phyloP scores from a whole-genome alignment of 2,329 filamentous ascomycete genomes.

The Pseudogymnoascus sp. region DNA sequence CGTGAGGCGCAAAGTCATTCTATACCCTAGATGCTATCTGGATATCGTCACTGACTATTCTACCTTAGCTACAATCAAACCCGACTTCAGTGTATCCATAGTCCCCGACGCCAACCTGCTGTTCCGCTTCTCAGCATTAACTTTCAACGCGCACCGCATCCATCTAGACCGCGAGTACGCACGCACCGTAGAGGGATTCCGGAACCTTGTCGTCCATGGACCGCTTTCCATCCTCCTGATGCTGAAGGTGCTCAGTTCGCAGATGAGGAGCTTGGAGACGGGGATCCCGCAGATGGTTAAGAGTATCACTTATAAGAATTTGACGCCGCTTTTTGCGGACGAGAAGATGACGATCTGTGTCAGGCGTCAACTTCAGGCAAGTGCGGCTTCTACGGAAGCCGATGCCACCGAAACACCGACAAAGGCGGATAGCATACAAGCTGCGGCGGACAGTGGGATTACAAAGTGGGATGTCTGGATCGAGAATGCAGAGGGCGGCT shows the following conservation, averaged over 20 bases:
- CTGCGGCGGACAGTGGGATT: conserved; percentile 14
- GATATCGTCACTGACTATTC: neutral
- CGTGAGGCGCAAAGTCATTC: conserved; percentile 19
- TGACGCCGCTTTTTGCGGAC: conserved; percentile 71
- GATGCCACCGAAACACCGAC: conserved; percentile 23
- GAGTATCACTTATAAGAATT: conserved; percentile 70
- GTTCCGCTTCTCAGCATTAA: conserved; percentile 85
- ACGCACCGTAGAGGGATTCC: conserved; percentile 65
- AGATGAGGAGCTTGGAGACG: conserved; percentile 32
- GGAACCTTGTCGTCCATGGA: conserved; percentile 75
- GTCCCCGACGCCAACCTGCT: conserved; percentile 65
- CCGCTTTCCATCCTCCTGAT: conserved; percentile 75
- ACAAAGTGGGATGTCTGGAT: conserved; percentile 58
- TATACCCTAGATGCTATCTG: neutral
- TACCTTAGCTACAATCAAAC: conserved; percentile 23
- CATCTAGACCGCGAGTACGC: conserved; percentile 74
- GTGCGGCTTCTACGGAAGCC: neutral
- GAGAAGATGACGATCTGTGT: conserved; percentile 68
- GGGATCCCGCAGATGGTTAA: conserved; percentile 36
- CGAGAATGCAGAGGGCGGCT: conserved; percentile 52
- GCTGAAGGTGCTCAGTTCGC: conserved; percentile 56
- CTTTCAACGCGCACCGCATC: conserved; percentile 87
- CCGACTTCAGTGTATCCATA: conserved; percentile 53
- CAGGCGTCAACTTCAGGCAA: conserved; percentile 31
- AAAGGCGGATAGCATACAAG: conserved; percentile 35